Evolutionary conservation across 495 filamentous ascomycete species (phyloP).

Genomic region (Sporormia fimetaria): DNA sequence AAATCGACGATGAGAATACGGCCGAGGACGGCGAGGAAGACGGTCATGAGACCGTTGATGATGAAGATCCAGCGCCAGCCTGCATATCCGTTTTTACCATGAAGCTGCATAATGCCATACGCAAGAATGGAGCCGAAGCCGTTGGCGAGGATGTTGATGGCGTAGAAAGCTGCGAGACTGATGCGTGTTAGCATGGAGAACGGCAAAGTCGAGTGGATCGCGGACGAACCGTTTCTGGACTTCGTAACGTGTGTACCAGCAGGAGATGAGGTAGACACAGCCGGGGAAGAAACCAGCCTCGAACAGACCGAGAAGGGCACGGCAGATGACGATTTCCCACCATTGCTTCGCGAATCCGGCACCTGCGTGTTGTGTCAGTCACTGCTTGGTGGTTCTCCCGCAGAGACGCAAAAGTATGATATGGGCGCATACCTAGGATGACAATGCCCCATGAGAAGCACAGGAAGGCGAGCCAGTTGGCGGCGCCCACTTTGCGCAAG

Average conservation of each 20-base stretch:
- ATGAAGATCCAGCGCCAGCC: conserved; percentile 54
- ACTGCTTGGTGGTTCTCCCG: neutral
- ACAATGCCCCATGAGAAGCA: conserved; percentile 40
- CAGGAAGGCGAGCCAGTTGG: conserved; percentile 43
- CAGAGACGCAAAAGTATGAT: neutral
- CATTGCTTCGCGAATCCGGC: conserved; percentile 45
- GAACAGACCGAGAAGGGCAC: conserved; percentile 47
- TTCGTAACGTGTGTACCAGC: conserved; percentile 48
- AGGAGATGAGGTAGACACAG: conserved; percentile 49
- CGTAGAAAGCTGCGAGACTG: conserved; percentile 49
- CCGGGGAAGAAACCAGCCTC: conserved; percentile 39
- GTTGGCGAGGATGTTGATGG: conserved; percentile 48
- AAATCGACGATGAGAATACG: conserved; percentile 25
- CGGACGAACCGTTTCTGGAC: conserved; percentile 6
- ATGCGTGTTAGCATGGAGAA: neutral
- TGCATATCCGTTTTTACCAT: conserved; percentile 29
- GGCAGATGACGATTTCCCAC: conserved; percentile 37
- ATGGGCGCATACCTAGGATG: conserved; percentile 37
- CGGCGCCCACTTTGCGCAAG: conserved; percentile 48
- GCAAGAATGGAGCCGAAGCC: conserved; percentile 52
- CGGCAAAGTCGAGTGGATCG: too few species aligned
- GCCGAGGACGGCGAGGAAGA: conserved; percentile 30
- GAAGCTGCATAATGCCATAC: conserved; percentile 35
- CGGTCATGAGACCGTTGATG: conserved; percentile 44
- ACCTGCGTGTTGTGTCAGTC: neutral